Base-by-base conservation (phyloP, 75 land plant genomes). In the Picea sitchensis region DNA sequence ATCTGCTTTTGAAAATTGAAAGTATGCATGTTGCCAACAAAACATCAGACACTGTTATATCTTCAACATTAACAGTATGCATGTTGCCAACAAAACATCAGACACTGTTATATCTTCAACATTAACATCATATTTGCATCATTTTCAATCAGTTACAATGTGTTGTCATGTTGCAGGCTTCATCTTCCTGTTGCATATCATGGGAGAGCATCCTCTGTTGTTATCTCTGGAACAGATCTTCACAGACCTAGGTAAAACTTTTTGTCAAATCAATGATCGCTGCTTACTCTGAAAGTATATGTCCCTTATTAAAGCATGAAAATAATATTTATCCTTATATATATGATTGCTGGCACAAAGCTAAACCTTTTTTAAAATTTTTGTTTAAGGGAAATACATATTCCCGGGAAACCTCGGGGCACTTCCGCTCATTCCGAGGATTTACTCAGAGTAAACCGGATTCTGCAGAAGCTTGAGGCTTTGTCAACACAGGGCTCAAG, bases 161-260 rank as follows among this genome's bases (percentile, higher is more conserved):
- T 76, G 61, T 65, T 31, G 69, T 78, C 18, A 38, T 69, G 71
- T 67, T 87, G 75, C 91, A 96, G 99, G 99, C 85, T 90, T 47
- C 92, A 93, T 79, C 85, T 97, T 77, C 98, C 99, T 9, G 90
- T 97, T 73, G 99, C 89, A 38, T 97, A 97, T 80, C 99, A 97
- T 85, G 99, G 99, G 65, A 79, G 99, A 73, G 94, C 98, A 36
- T 97, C 99, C 60, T 97, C 99, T 38, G 77, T 97, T 76, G 98
- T 97, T 20, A 80, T 93, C 36, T 97, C 99, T 80, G 98, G 99
- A 68, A 92, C 97, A 62, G 92, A 88, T 64, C 85, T 96, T 76
- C 74, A 75, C 61, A 84, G 98, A 17, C 99, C 99, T 79, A 92
- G 88, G 99, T 95, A 73, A 73, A 65, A 30, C 13, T 23, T 64